Evolutionary conservation across 441 rosid genomes (phyloP).

Genomic region (Bruguiera hainesii): DNA sequence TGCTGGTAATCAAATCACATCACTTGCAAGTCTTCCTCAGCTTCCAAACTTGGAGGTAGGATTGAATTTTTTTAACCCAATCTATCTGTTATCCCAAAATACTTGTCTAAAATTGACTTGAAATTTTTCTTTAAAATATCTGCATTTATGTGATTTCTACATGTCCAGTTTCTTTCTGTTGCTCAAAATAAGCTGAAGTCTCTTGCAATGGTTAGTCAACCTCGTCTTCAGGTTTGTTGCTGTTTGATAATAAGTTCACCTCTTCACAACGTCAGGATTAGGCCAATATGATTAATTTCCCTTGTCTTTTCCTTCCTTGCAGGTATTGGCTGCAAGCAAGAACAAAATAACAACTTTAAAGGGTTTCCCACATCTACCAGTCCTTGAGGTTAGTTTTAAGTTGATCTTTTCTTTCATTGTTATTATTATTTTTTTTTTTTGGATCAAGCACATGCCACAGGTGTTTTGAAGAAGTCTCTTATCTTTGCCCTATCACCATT

Average conservation of each 20-base stretch:
- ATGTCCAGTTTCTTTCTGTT: slow-evolving; percentile 85
- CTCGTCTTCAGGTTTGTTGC: slow-evolving; percentile 82
- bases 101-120: slow-evolving; percentile 3
- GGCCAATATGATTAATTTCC: slow-evolving; percentile 8
- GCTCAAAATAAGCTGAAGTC: slow-evolving; percentile 97
- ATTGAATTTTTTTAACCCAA: slow-evolving; percentile 15
- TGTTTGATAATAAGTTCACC: slow-evolving; percentile 17
- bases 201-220: slow-evolving; percentile 98
- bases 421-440: neutral
- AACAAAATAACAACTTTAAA: slow-evolving; percentile 88
- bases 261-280: slow-evolving; percentile 15
- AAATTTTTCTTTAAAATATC: neutral
- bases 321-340: slow-evolving; percentile 99
- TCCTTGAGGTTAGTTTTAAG: slow-evolving; percentile 68
- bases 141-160: neutral
- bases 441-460: neutral
- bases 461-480: neutral
- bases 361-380: slow-evolving; percentile 90
- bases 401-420: no score
- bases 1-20: slow-evolving; percentile 99
- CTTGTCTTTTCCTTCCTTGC: slow-evolving; percentile 18
- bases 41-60: slow-evolving; percentile 94
- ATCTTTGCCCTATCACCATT: neutral
- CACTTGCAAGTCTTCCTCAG: slow-evolving; percentile 91
- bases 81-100: slow-evolving; percentile 14